These are phyloP conservation scores for Pestalotiopsis sp. DNA, from an alignment of 2,329 filamentous ascomycete genomes.

Conservation along the genomic window DNA sequence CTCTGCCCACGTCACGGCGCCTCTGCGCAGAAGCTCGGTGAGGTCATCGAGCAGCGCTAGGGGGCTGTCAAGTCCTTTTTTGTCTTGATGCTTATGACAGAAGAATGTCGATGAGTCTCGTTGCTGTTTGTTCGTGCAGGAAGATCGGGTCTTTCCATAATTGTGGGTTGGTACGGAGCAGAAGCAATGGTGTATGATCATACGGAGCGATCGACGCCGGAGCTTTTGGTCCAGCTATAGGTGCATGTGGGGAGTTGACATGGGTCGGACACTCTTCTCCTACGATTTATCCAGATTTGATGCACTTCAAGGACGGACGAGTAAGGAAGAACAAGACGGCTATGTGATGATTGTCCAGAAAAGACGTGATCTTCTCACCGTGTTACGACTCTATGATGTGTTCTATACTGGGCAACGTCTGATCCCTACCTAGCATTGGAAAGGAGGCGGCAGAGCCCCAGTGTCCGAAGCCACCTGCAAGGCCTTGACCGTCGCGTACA, in stretches of 20 bases:
- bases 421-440: constrained; percentile 24
- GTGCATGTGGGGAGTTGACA: too few species aligned
- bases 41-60: not conserved
- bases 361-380: not conserved
- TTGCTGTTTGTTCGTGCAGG: not conserved
- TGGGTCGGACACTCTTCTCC: too few species aligned
- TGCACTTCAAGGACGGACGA: too few species aligned
- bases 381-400: not conserved
- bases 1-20: not conserved
- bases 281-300: too few species aligned
- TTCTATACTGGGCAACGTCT: not conserved
- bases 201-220: not conserved
- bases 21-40: not conserved
- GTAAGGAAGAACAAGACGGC: too few species aligned
- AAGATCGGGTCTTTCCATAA: not conserved
- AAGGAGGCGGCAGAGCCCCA: constrained; percentile 27
- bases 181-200: not conserved
- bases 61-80: not conserved
- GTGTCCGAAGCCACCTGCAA: constrained; percentile 23
- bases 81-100: not conserved
- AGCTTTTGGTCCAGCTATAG: not conserved
- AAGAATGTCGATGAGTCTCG: not conserved
- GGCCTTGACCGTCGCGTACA: constrained; percentile 49
- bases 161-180: not conserved
- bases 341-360: too few species aligned